These are phyloP conservation scores for Irpex rosettiformis DNA, from an alignment of 1,284 basidiomycete species.

Conservation along the genomic window DNA sequence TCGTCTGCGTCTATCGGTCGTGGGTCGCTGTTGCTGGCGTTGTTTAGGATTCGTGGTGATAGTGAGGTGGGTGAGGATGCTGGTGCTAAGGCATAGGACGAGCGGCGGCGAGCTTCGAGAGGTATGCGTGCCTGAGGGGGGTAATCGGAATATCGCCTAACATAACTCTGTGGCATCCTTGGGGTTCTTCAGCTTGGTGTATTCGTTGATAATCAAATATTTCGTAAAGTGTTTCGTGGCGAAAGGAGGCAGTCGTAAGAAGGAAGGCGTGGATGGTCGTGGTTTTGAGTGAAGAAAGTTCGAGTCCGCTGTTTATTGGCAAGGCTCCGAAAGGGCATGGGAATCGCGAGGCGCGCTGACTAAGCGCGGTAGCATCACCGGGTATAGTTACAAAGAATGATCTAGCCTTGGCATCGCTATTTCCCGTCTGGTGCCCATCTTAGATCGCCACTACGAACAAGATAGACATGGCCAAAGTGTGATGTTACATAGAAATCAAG, in stretches of 20 bases:
- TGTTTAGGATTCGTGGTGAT: not conserved
- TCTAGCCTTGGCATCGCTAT: not conserved
- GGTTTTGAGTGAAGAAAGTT: not conserved
- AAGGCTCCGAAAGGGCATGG: not conserved
- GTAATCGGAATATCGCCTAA: constrained; percentile 13
- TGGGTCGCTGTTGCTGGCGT: constrained; percentile 9
- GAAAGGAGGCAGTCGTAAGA: not conserved
- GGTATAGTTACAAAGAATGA: not conserved
- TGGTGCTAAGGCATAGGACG: not conserved
- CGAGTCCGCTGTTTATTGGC: not conserved
- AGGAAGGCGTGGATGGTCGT: not conserved
- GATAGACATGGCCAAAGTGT: not conserved
- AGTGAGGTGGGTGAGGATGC: not conserved
- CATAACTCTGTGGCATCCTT: constrained; percentile 17
- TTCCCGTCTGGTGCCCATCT: not conserved
- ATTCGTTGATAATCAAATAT: constrained; percentile 1
- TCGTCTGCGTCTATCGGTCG: constrained; percentile 51
- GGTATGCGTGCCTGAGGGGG: constrained; percentile 6
- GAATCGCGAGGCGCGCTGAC: constrained; percentile 10
- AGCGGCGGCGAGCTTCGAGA: constrained; percentile 7
- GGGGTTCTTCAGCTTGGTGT: not conserved
- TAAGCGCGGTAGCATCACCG: not conserved
- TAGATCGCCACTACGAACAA: not conserved
- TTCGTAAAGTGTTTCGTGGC: not conserved
- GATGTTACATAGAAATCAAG: not conserved